A percentile compares a stretch with the other conserved stretches of the same genome.
phyloP scores from a whole-genome alignment of 306 rosid genomes.

The Castanea crenata region DNA sequence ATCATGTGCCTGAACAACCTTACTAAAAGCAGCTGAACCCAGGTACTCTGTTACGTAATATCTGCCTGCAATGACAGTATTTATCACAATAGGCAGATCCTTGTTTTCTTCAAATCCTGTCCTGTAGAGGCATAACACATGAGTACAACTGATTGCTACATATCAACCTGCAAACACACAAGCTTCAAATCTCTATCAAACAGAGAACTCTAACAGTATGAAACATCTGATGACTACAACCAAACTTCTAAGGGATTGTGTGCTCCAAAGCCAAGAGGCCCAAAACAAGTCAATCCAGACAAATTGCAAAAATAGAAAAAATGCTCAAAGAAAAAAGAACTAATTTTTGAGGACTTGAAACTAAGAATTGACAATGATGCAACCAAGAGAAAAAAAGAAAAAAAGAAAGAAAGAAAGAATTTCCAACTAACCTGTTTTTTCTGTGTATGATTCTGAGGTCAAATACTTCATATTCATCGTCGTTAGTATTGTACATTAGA shows the following conservation, averaged over 20 bases:
- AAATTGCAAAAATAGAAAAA: neutral
- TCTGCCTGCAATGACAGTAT: slow-evolving; percentile 80
- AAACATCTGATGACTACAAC: slow-evolving; percentile 8
- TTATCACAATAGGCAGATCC: slow-evolving; percentile 85
- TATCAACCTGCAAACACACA: slow-evolving; percentile 20
- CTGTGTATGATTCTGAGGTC: slow-evolving; percentile 86
- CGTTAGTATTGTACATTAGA: slow-evolving; percentile 34
- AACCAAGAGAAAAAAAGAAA: slow-evolving; percentile 15
- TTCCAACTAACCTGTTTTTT: slow-evolving; percentile 76
- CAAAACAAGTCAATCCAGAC: neutral
- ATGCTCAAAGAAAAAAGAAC: neutral
- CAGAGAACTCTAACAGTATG: slow-evolving; percentile 2
- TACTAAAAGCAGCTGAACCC: slow-evolving; percentile 98
- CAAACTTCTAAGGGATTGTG: neutral
- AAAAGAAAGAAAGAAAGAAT: neutral
- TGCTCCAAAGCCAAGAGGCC: neutral
- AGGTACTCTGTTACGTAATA: slow-evolving; percentile 83
- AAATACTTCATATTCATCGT: slow-evolving; percentile 78
- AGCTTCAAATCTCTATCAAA: slow-evolving; percentile 23
- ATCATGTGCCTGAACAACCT: slow-evolving; percentile 94
- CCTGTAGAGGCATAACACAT: slow-evolving; percentile 56
- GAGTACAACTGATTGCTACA: slow-evolving; percentile 29
- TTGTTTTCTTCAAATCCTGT: slow-evolving; percentile 98
- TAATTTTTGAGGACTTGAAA: neutral
- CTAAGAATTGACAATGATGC: slow-evolving; percentile 2